Evolutionary conservation across 805 yeast species (phyloP).

Genomic region (Starmerella apicola): DNA sequence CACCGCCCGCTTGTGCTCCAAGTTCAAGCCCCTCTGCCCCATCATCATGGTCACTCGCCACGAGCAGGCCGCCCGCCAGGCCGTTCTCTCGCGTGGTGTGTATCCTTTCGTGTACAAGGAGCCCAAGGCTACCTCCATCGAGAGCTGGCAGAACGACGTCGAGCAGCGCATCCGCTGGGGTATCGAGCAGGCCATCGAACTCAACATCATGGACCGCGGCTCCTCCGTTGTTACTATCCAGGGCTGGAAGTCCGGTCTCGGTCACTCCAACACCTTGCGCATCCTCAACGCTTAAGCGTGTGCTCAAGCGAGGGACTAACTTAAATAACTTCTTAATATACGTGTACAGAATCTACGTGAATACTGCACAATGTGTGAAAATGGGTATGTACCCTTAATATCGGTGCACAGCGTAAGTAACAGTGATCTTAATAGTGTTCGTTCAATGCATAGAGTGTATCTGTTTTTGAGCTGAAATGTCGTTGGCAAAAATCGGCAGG

Average conservation of each 20-base stretch:
- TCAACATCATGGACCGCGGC: conserved; percentile 77
- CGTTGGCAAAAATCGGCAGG: too few species aligned
- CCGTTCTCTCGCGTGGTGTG: conserved; percentile 96
- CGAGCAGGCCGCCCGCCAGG: conserved; percentile 81
- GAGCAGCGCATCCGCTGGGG: conserved; percentile 92
- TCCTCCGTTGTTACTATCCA: conserved; percentile 88
- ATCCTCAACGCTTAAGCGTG: conserved; percentile 30
- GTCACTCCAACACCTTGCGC: conserved; percentile 98
- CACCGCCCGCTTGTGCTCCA: conserved; percentile 90
- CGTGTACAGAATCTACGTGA: not conserved
- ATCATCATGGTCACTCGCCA: conserved; percentile 97
- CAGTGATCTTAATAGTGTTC: too few species aligned
- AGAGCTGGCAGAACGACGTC: conserved; percentile 92
- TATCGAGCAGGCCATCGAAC: conserved; percentile 71
- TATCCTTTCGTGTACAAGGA: conserved; percentile 83
- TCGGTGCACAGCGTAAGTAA: too few species aligned
- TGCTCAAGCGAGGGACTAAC: not conserved
- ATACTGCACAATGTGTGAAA: too few species aligned
- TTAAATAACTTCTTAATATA: not conserved
- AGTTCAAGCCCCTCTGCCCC: conserved; percentile 96
- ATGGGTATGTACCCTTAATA: too few species aligned
- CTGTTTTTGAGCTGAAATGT: too few species aligned
- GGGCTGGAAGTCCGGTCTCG: conserved; percentile 98
- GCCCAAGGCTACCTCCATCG: conserved; percentile 38
- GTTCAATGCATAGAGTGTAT: too few species aligned